Evolutionary conservation across 169 alveolate species (phyloP), one percentile per base, ranked within the genome.

Genomic region (Plasmodium relictum): DNA sequence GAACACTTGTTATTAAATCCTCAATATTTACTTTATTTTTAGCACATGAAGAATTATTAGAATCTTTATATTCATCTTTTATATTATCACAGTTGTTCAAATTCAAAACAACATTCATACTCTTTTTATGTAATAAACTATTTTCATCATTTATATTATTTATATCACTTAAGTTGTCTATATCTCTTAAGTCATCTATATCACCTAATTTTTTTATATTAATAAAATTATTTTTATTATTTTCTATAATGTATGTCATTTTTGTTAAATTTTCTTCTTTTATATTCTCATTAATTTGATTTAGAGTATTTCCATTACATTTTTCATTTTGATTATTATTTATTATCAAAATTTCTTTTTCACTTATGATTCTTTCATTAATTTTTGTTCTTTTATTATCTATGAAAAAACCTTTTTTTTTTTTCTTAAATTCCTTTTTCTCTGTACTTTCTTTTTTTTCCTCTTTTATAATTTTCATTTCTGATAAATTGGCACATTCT

Each of bases 1-100:
- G 22, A 20, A 73, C 37, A 31, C 73, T 73, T 37, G 73, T 58
- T 16, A 73, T 50, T 42, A 73, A 20, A 73, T 73, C 24, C 9
- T 73, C 14, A 41, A 73, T 73, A 22, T 39, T 26, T 20, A 73
- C 39, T 59, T 73, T 26, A 22, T 39, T 44, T 16, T 73, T 73
- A 18, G 14, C 20, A 45, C n/a, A 39, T 48, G 73, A 58, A 24
- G 2, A n/a, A 16, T 73, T 12, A 50, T 59, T 41, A 58, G 26
- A 31, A 8, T 41, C 48, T 56, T 6, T 45, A 24, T 59, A 48
- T 7, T 73, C 88, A 8, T 50, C 58, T 14, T 18, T 50, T 16
- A 6, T 18, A 24, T 26, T 73, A 9, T 48, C 39, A 48, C 16
- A 56, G 1, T 20, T 73, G n/a, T 16, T 52, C 12, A 70, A 54